These are phyloP conservation scores for Meira miltonrushii DNA, from an alignment of 1,284 basidiomycete species.

Conservation along the genomic window DNA sequence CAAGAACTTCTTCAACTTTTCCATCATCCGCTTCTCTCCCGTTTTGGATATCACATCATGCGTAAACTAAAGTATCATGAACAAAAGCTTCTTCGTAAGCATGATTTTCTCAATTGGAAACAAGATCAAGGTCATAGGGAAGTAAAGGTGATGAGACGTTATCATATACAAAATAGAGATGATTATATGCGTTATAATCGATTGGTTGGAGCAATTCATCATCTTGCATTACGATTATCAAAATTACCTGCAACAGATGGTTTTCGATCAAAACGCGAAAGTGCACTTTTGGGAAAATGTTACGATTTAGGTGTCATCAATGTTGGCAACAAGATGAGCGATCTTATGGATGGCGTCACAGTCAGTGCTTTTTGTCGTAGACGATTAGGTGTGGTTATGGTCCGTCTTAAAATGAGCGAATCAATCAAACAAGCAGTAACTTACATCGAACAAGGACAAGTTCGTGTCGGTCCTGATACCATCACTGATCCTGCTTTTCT, in stretches of 20 bases:
- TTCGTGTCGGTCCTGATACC: slow-evolving; percentile 91
- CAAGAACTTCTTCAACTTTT: too few species aligned
- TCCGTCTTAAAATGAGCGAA: slow-evolving; percentile 84
- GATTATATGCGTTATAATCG: slow-evolving; percentile 96
- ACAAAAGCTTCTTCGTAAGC: slow-evolving; percentile 49
- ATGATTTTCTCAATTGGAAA: slow-evolving; percentile 73
- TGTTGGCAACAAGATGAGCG: slow-evolving; percentile 57
- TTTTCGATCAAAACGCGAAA: slow-evolving; percentile 78
- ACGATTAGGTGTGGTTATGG: slow-evolving; percentile 86
- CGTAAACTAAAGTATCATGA: slow-evolving; percentile 51
- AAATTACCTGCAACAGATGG: slow-evolving; percentile 84
- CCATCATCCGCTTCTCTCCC: too few species aligned
- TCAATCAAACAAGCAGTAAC: slow-evolving; percentile 93
- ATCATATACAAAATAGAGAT: slow-evolving; percentile 67
- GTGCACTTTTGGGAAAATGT: slow-evolving; percentile 80
- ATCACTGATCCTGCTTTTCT: slow-evolving; percentile 95
- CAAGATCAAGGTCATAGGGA: slow-evolving; percentile 87
- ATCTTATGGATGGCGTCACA: slow-evolving; percentile 70
- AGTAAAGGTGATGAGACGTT: slow-evolving; percentile 88
- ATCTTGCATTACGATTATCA: slow-evolving; percentile 79
- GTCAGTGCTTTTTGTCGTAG: slow-evolving; percentile 90
- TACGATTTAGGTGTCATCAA: slow-evolving; percentile 92
- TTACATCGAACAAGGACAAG: slow-evolving; percentile 96
- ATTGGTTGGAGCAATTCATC: slow-evolving; percentile 79
- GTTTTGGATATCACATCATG: slow-evolving; percentile 21